Evolutionary conservation across 768 basidiomycete species (phyloP), one percentile per base, ranked within the genome.

Genomic region (Collybia nuda): DNA sequence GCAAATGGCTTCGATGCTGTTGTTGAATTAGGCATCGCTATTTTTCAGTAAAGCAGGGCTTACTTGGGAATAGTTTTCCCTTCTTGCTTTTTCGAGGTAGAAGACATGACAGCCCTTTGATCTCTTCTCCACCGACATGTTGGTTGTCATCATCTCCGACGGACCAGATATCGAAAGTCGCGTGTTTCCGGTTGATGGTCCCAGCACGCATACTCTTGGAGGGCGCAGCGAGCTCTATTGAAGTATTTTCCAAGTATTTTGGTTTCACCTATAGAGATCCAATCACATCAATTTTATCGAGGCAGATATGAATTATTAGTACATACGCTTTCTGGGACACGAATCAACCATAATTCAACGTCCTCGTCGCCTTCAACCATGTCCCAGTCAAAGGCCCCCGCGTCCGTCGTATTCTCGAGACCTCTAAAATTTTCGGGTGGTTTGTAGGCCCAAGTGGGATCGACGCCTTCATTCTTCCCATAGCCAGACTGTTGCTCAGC

Each of bases 311-410:
- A 29, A 19, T 29, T 17, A 39, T 19, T n/a, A 22, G 18, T 12
- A 71, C 85, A 52, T 61, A 90, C 88, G 35, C 75, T 75, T 11
- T 84, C 80, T 19, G 88, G 88, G 14, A 82, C 78, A 9, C 88
- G 79, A 29, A 90, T 76, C 11, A 89, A 67, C 80, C 87, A 90
- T 7, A 91, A 57, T 56, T 91, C 88, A 8, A 81, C 58, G 51
- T 89, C 79, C 22, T 85, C 75, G 44, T 78, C 66, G 2, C 74
- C 59, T 9, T 79, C 72, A 4, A 91, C 53, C 5, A 70, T 66
- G 50, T 86, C 85, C 86, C 86, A 90, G 57, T 89, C 88, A 57
- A 87, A 87, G 2, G 75, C 72, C 2, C 71, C 76, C 1, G 72
- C 70, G 50, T 85, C 78, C 12, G 69, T 67, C 19, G 65, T 56